Base-by-base conservation (phyloP, 768 basidiomycete species). In the Amanita rubescens region DNA sequence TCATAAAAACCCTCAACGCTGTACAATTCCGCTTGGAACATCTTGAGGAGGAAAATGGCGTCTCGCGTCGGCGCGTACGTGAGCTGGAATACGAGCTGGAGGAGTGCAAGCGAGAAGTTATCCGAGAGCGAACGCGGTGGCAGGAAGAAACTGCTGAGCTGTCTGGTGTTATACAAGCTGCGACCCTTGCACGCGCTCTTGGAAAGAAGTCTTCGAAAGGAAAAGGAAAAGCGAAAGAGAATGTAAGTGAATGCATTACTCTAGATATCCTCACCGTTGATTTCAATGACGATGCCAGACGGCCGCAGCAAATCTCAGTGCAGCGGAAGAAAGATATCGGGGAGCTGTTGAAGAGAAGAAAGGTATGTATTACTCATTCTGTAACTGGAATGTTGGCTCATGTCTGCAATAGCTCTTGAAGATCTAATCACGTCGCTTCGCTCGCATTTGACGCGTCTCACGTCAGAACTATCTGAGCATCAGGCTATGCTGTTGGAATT, bases 1-100 rank as follows among this genome's bases (percentile, higher is more conserved):
- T 90, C 1, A 60, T 84, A 6, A 74, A 76, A 4, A 84, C 80
- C 3, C 74, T 90, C 17, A 80, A 73, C 49, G 68, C 72, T 6
- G 80, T 88, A 10, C 90, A 87, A 58, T 68, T 74, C 25, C 84
- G 87, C 57, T 72, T 95, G 8, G 73, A 80, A 14, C 77, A 84
- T 35, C 76, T 94, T 3, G 89, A 94, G 60, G 77, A 81, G 0
- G 90, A 95, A 62, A 94, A 94, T 59, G 74, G 83, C 3, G 78
- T 90, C 8, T 92, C 91, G 4, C 77, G 90, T 1, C 75, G 87
- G 22, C 76, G 92, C 15, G 88, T 96, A n/a, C 71, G 82, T 34
- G 93, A 95, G 62, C 76, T 96, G 2, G 94, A 96, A 67, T 72
- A 77, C 51, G 94, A 95, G 64, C 75, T 96, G 5, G 91, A 95